These are phyloP conservation scores for Porcisia hertigi DNA, from an alignment of 208 protist species.

Conservation along the genomic window DNA sequence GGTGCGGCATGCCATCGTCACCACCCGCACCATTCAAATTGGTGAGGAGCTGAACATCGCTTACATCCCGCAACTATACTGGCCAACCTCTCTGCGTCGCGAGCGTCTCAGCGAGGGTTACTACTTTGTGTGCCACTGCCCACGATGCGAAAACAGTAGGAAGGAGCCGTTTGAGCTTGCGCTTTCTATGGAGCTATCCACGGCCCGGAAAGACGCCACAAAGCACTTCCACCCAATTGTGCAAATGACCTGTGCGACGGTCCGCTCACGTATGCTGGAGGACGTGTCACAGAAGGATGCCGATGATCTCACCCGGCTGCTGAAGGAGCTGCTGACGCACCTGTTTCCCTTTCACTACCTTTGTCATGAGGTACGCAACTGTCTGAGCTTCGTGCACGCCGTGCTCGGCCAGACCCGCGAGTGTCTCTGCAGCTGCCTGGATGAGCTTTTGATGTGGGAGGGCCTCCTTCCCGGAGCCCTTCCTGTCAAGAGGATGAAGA, in stretches of 20 bases:
- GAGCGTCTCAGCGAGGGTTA: constrained; percentile 56
- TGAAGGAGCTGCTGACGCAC: constrained; percentile 42
- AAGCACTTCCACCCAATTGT: constrained; percentile 51
- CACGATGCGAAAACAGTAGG: constrained; percentile 43
- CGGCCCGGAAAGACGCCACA: constrained; percentile 31
- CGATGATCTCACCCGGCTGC: constrained; percentile 41
- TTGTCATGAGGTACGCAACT: constrained; percentile 84
- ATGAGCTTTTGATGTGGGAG: constrained; percentile 87
- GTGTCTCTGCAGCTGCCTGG: constrained; percentile 58
- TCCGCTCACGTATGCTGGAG: constrained; percentile 42
- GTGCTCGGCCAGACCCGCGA: constrained; percentile 43
- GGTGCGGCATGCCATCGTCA: constrained; percentile 48
- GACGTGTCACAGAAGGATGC: constrained; percentile 41
- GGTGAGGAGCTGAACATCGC: constrained; percentile 84
- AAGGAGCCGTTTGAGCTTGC: constrained; percentile 63
- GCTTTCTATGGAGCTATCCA: constrained; percentile 39
- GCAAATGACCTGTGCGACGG: constrained; percentile 43
- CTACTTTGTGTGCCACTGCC: constrained; percentile 82
- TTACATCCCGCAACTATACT: constrained; percentile 90
- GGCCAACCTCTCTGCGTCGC: constrained; percentile 65
- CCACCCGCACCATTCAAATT: constrained; percentile 47
- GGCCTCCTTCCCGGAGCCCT: constrained; percentile 73
- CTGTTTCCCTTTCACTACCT: constrained; percentile 84
- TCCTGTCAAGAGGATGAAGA: constrained; percentile 84
- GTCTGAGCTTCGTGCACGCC: constrained; percentile 81